phyloP scores from a whole-genome alignment of 768 basidiomycete species.

The Leccinum boreale region DNA sequence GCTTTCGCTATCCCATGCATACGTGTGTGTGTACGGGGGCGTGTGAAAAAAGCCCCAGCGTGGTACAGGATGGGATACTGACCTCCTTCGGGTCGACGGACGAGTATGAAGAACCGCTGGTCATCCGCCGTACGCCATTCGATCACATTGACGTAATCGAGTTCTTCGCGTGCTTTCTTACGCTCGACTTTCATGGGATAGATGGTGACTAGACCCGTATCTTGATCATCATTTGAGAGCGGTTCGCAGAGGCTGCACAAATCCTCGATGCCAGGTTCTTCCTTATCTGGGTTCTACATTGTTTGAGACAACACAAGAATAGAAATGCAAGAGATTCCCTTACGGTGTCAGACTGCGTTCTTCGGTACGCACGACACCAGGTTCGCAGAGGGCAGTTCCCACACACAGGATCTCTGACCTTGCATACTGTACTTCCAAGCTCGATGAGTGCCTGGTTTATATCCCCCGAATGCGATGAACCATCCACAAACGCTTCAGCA shows the following conservation, averaged over 20 bases:
- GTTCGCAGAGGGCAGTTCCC: conserved; percentile 62
- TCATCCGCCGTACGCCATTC: conserved; percentile 58
- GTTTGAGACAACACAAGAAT: not conserved
- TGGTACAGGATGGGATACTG: conserved; percentile 11
- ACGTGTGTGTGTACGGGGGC: not conserved
- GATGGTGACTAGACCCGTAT: conserved; percentile 48
- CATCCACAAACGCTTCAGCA: conserved; percentile 66
- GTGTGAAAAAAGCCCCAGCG: not conserved
- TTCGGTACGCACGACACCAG: conserved; percentile 65
- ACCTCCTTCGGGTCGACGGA: conserved; percentile 85
- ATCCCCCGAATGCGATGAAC: conserved; percentile 62
- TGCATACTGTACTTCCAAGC: conserved; percentile 91
- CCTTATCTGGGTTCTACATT: not conserved
- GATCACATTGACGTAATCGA: conserved; percentile 81
- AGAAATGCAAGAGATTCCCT: not conserved
- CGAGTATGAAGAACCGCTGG: conserved; percentile 67
- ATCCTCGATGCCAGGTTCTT: conserved; percentile 70
- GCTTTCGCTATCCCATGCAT: not conserved
- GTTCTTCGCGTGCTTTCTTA: conserved; percentile 81
- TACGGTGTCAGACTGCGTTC: conserved; percentile 13
- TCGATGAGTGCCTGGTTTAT: conserved; percentile 94
- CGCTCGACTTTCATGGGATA: conserved; percentile 86
- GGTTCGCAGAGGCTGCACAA: conserved; percentile 67
- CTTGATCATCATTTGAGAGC: conserved; percentile 32
- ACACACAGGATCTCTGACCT: conserved; percentile 77